Evolutionary conservation across 1,139 yeast species (phyloP).

Genomic region (Yamadazyma atlantica): DNA sequence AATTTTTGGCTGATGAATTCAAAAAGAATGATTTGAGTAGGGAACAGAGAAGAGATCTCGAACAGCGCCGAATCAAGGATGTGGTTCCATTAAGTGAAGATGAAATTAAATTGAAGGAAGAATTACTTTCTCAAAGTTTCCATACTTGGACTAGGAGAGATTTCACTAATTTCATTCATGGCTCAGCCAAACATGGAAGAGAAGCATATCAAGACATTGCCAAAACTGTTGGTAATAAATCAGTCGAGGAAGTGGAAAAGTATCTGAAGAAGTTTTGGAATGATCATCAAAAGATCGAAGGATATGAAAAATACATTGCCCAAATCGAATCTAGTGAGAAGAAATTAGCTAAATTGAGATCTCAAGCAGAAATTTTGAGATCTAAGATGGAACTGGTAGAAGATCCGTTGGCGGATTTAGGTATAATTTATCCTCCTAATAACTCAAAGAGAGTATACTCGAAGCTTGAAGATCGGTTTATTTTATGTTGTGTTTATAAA

Average conservation of each 20-base stretch:
- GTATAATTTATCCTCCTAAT: slow-evolving; percentile 85
- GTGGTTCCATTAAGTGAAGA: slow-evolving; percentile 77
- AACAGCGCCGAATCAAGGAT: slow-evolving; percentile 65
- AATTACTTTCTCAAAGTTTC: slow-evolving; percentile 65
- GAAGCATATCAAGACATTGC: slow-evolving; percentile 60
- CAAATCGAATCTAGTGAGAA: slow-evolving; percentile 90
- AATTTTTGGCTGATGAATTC: slow-evolving; percentile 53
- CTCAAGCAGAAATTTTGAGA: slow-evolving; percentile 66
- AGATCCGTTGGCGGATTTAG: slow-evolving; percentile 75
- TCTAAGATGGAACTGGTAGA: slow-evolving; percentile 60
- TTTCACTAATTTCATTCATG: slow-evolving; percentile 80
- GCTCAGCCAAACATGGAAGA: slow-evolving; percentile 79
- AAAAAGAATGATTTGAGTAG: slow-evolving; percentile 33
- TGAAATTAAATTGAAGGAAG: slow-evolving; percentile 64
- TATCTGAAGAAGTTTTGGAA: slow-evolving; percentile 78
- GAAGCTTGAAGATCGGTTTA: slow-evolving; percentile 81
- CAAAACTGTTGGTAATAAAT: slow-evolving; percentile 64
- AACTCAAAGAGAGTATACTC: slow-evolving; percentile 85
- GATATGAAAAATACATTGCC: slow-evolving; percentile 79
- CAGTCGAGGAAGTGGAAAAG: slow-evolving; percentile 63
- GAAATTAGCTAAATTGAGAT: slow-evolving; percentile 59
- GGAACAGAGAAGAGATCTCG: slow-evolving; percentile 46
- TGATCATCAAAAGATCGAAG: slow-evolving; percentile 70
- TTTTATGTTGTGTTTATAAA: slow-evolving; percentile 69
- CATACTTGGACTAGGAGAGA: slow-evolving; percentile 85